Base-by-base conservation (phyloP, 2,329 filamentous ascomycete genomes). In the Beauveria scarabaeidicola region DNA sequence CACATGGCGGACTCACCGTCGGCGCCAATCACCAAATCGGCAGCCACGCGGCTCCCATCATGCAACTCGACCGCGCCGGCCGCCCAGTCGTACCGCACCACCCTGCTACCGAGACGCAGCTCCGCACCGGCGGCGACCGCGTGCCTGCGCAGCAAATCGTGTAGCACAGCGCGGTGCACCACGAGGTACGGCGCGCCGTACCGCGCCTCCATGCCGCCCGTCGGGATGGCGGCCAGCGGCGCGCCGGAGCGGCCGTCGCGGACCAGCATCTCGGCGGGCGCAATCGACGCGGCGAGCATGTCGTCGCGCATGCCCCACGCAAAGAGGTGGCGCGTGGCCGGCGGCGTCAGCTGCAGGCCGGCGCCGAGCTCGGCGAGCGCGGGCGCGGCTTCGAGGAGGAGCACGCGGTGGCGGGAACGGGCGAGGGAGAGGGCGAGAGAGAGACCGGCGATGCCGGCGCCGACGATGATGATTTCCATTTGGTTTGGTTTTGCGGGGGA, bases 311-410 rank as follows among this genome's bases (percentile, higher is more conserved):
- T 63, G 3, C 70, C 70, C 71, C 70, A 72, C 19, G 38, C 25
- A 44, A 68, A 65, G 13, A 72, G 63, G 29, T 72, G 66, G 4
- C 68, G 66, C 41, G 65, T 63, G 29, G 66, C 67, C 58, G 72
- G 72, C 4, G 71, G 70, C 4, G 70, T 69, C 41, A 72, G 64
- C 19, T 68, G 64, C 32, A 72, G 67, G 44, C 69, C 69, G 5
- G 69, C 70, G 27, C 69, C 69, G 40, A 48, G 63, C 68, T 56
- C 78, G 1, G 80, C 79, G 1, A 76, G 68, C 51, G 74, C 68
- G 0, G 79, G 75, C 2, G 74, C 73, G 23, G 70, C 67, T 61
- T 83, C 80, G 0, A 83, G 73, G 1, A 83, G 61, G 4, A 78
- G 62, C 63, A 77, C 81, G 61, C 80, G 73, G 61, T 83, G 76